Base-by-base conservation (phyloP, 2,329 filamentous ascomycete genomes). In the Diplodia mutila region DNA sequence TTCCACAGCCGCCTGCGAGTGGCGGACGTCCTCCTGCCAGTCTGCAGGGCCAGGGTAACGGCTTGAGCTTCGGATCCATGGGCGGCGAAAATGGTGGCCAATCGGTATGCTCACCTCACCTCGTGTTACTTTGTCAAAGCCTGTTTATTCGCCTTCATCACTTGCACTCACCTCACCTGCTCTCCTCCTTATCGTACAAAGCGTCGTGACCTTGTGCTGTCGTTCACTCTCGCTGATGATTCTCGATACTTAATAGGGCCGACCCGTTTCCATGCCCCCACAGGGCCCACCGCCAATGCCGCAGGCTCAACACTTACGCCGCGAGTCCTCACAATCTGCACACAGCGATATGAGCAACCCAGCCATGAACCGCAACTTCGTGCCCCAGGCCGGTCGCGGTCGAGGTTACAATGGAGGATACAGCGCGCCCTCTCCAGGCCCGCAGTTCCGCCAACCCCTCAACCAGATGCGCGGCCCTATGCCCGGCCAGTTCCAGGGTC, bases 1-100 rank as follows among this genome's bases (percentile, higher is more conserved):
- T 98, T 73, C 94, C 95, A 37, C 92, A 94, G 79, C 92, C 93
- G 63, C 88, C 90, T 66, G 91, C 90, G 75, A 95, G 93, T 75
- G 93, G 93, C 73, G 92, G 89, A 66, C 84, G 93, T 75, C 94
- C 94, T 73, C 93, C 93, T 53, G 90, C 92, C 39, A 87, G 87
- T 71, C 86, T 93, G 71, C 85, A 90, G 72, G 89, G 89, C 71
- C 88, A 90, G 72, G 87, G 87, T 66, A 90, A 88, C 75, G 89
- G 90, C 79, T 87, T 92, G 64, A 87, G 84, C 73, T 97, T 97
- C 83, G 94, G 94, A 71, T 94, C 91, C 80, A 90, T 94, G 72
- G 88, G 86, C 73, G 89, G 89, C 75, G 91, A 96, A 76, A 76
- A 80, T 61, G 80, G 80, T 69, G 91, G 92, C 78, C 87, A 79